Evolutionary conservation across 805 yeast genomes (phyloP).

Genomic region (Candida jianshihensis): DNA sequence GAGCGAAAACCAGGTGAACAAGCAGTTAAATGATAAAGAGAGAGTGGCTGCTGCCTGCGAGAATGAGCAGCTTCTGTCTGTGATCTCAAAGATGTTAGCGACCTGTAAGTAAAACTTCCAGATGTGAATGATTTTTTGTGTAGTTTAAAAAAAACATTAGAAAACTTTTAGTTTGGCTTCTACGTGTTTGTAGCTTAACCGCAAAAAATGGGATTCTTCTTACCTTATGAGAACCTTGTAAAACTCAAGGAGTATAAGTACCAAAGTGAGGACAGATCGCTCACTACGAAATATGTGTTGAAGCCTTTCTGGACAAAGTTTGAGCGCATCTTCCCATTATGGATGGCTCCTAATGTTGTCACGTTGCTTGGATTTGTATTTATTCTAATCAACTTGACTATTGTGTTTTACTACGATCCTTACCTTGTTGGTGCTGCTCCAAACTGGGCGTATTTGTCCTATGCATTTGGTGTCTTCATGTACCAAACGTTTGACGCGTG

Average conservation of each 20-base stretch:
- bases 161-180: background rate
- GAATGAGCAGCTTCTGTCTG: conserved; percentile 82
- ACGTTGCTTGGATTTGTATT: conserved; percentile 76
- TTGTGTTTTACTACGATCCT: conserved; percentile 72
- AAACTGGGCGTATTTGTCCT: conserved; percentile 66
- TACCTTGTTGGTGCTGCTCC: conserved; percentile 54
- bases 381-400: conserved; percentile 52
- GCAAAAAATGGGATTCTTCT: conserved; percentile 53
- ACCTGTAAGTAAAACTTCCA: conserved; percentile 61
- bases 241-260: conserved; percentile 47
- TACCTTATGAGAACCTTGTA: conserved; percentile 44
- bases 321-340: conserved; percentile 67
- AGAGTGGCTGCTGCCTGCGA: conserved; percentile 98
- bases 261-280: conserved; percentile 74
- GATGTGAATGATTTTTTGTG: no score
- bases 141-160: no score
- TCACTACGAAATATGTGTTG: conserved; percentile 64
- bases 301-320: conserved; percentile 79
- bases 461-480: conserved; percentile 78
- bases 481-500: conserved; percentile 96
- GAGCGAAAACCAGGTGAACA: conserved; percentile 91
- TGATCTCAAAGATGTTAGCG: conserved; percentile 87
- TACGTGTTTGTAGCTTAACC: background rate
- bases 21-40: conserved; percentile 94
- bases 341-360: conserved; percentile 91